Evolutionary conservation across 208 protist species (phyloP), one percentile per base, ranked within the genome.

Genomic region (Trypanosoma cruzi): DNA sequence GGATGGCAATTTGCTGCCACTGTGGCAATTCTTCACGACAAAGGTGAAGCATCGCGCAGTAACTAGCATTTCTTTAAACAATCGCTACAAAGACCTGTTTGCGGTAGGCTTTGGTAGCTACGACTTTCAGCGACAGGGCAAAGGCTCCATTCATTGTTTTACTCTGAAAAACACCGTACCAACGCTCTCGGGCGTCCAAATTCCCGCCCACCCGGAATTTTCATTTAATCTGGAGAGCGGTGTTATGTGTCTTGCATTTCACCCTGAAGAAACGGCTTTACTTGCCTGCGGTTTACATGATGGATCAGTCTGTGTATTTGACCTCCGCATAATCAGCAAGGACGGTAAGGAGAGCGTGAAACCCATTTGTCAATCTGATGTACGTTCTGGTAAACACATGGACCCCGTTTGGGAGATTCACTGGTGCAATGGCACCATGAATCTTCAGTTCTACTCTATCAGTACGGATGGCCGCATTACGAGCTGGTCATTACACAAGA

Each of bases 71-170:
- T 85, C 89, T 10, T 96, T 98, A 66, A 99, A 98, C 86, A 86
- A 86, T 14, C 81, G 92, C 58, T 99, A 99, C 84, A 76, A 84
- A 55, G 98, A 99, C 73, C 75, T 99, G 34, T 99, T 99, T 65
- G 97, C 96, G 5, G 97, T 99, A 10, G 96, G 97, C 48, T 99
- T 98, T 74, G 98, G 98, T 68, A 98, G 92, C 65, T 99, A 99
- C 86, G 97, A 99, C 76, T 99, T 99, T 77, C 91, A 97, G 72
- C 93, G 98, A 81, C 94, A 96, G 65, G 78, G 83, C n/a, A 88
- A 88, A 49, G 98, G 98, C 49, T 71, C 92, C 7, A 86, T 99
- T 34, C 92, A 95, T 73, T 95, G 93, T 76, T 99, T 96, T 82
- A 97, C 98, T n/a, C 82, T 99, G 18, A 99, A 99, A 83, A 99